Evolutionary conservation across 352 stramenopile species (phyloP), one percentile per base, ranked within the genome.

Genomic region (Phytophthora nicotianae): DNA sequence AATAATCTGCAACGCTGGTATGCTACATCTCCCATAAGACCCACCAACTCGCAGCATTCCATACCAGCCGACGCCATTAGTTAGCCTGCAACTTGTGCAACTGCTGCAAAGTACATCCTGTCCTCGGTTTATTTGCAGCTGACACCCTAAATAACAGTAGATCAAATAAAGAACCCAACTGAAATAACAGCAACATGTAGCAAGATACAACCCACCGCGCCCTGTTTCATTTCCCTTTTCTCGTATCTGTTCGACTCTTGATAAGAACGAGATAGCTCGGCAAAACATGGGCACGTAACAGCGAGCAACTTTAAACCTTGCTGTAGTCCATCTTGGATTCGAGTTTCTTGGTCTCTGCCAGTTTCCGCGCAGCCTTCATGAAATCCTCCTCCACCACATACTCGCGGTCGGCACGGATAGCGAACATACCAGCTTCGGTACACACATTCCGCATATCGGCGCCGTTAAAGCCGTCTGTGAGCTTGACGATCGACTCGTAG

Each of bases 341-440:
- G 42, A 99, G 90, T 81, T 99, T 99, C 93, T 99, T 99, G 57
- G 91, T 97, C 65, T 99, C 98, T 27, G 91, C 90, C 67, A 99
- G 91, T 87, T 99, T 99, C 55, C 98, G 90, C 47, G 97, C 97
- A 2, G 98, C 98, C 88, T 99, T 99, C 97, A 99, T 99, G 74
- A 99, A 99, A 75, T 99, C 98, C 70, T 99, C 97, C 73, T 99
- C 97, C 17, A 99, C 76, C 21, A 99, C 97, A 83, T 99, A 99
- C 70, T 99, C 97, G 42, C 98, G 88, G 74, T 99, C 97, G 10
- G 89, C 93, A 45, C 98, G 92, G 75, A 99, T 99, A 24, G 98
- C 98, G 85, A 99, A 99, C 59, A 99, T 81, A 49, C 90, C 92
- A 26, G 92, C 90, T 70, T 98, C 92, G 35, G 92, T 98, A 83